Base-by-base conservation (phyloP, 345 rosid genomes). In the Fremontodendron californicum region DNA sequence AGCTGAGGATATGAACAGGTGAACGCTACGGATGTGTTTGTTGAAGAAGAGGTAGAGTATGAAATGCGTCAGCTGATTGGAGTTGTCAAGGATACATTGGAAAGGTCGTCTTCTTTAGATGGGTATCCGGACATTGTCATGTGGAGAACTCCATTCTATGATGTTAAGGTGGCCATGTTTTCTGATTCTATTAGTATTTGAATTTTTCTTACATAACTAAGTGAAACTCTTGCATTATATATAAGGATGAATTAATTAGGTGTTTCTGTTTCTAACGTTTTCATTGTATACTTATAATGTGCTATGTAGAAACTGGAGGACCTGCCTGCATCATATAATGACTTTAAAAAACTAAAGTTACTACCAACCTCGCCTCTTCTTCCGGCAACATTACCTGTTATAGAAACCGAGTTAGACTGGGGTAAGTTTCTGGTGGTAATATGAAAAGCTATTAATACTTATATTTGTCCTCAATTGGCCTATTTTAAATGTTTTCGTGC, bases 21-120 rank as follows among this genome's bases (percentile, higher is more conserved):
- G 46, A 84, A 79, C 81, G 94, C 89, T 75, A 82, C 90, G 18
- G 75, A 58, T 71, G 78, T 94, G 63, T 84, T 88, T 85, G 85
- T 85, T 42, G 96, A 94, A 85, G 90, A 87, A 75, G 98, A 94
- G 85, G 93, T 88, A 6, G 98, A 94, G 80, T 86, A 86, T 52
- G 85, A 87, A 80, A 75, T 92, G 13, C 82, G 81, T 21, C 75
- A 74, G 85, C 69, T 79, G 68, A 46, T 88, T 73, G 78, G 77
- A 3, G 78, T 58, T 71, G 91, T 91, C 33, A 87, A 82, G 71
- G 83, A 78, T 43, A 77, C 84, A 19, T 73, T 91, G 63, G 71
- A 68, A 43, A 73, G 60, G 16, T 55, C 80, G 29, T 40, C 83
- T 68, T 75, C 76, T 58, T 13, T 33, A 46, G 85, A 88, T 58